These are phyloP conservation scores for Aspergillus sp. DNA, from an alignment of 2,329 filamentous ascomycete genomes.

Conservation along the genomic window DNA sequence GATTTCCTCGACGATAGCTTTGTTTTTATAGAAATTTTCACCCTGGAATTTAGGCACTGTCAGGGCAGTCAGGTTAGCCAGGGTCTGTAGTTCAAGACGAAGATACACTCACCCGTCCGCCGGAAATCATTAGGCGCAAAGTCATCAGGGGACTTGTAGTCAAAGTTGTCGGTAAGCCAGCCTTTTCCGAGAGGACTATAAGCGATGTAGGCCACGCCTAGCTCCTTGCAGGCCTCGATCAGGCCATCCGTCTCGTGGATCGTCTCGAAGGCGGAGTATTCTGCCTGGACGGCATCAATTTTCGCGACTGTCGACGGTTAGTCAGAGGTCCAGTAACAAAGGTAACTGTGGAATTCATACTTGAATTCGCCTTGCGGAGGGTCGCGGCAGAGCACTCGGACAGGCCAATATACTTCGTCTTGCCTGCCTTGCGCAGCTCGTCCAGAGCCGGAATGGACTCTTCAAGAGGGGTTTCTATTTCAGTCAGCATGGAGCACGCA, in stretches of 20 bases:
- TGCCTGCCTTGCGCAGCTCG: conserved; percentile 45
- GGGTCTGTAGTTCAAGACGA: not conserved
- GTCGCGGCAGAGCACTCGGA: conserved; percentile 48
- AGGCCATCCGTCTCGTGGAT: conserved; percentile 41
- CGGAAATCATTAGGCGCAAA: conserved; percentile 45
- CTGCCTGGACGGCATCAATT: conserved; percentile 48
- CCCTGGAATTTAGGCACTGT: conserved; percentile 36
- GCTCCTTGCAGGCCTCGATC: conserved; percentile 41
- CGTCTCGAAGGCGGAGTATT: conserved; percentile 46
- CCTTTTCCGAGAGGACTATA: conserved; percentile 49
- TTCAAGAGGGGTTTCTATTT: conserved; percentile 42
- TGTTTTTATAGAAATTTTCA: conserved; percentile 47
- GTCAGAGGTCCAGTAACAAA: not conserved
- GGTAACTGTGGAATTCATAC: conserved; percentile 22
- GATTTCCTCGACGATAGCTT: conserved; percentile 41
- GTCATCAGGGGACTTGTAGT: conserved; percentile 45
- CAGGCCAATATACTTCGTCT: conserved; percentile 50
- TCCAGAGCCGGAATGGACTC: conserved; percentile 49
- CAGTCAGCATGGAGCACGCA: not conserved
- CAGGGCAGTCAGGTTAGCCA: not conserved
- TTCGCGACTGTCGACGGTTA: conserved; percentile 39
- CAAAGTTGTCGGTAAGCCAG: conserved; percentile 47
- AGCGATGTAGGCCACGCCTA: conserved; percentile 44
- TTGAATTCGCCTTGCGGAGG: conserved; percentile 45
- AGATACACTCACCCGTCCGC: conserved; percentile 28